A percentile compares a stretch with the other conserved stretches of the same genome.
Conservation (phyloP, 148 eudicot genomes). For the Suaeda aralocaspica region DNA sequence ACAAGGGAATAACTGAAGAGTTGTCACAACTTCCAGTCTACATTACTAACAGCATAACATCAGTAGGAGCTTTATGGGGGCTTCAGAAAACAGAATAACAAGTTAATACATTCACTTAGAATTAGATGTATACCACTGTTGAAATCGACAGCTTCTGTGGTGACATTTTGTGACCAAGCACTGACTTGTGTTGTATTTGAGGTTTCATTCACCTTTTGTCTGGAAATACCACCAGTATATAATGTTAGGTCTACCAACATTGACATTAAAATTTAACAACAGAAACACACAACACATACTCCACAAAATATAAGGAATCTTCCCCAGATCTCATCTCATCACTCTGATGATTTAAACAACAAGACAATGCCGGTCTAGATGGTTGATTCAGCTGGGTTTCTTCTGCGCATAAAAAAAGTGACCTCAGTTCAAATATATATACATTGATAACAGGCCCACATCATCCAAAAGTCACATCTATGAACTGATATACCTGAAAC, state of each 20-base stretch:
- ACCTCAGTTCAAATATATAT: slow-evolving; percentile 2
- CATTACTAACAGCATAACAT: neutral
- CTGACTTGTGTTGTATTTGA: slow-evolving; percentile 15
- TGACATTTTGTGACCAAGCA: slow-evolving; percentile 20
- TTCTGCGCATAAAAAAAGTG: slow-evolving; percentile 34
- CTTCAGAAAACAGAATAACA: neutral
- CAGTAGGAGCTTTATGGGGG: neutral
- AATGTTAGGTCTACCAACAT: slow-evolving; percentile 5
- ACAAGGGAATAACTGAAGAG: neutral
- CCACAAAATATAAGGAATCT: slow-evolving; percentile 25
- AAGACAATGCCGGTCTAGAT: slow-evolving; percentile 17
- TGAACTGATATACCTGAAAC: slow-evolving; percentile 26
- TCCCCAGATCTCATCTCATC: slow-evolving; percentile 26
- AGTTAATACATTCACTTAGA: neutral
- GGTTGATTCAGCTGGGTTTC: slow-evolving; percentile 29
- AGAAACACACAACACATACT: slow-evolving; percentile 38
- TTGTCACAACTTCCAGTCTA: neutral
- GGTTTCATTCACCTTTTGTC: slow-evolving; percentile 36
- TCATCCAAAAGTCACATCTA: slow-evolving; percentile 3
- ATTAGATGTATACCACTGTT: slow-evolving; percentile 12
- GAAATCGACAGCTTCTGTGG: slow-evolving; percentile 1
- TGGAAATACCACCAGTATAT: slow-evolving; percentile 31
- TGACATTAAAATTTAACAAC: slow-evolving; percentile 1
- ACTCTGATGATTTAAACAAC: slow-evolving; percentile 20
- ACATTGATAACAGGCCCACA: slow-evolving; percentile 6